Evolutionary conservation across 495 filamentous ascomycete species (phyloP).

Genomic region (Aspergillus avenaceus): DNA sequence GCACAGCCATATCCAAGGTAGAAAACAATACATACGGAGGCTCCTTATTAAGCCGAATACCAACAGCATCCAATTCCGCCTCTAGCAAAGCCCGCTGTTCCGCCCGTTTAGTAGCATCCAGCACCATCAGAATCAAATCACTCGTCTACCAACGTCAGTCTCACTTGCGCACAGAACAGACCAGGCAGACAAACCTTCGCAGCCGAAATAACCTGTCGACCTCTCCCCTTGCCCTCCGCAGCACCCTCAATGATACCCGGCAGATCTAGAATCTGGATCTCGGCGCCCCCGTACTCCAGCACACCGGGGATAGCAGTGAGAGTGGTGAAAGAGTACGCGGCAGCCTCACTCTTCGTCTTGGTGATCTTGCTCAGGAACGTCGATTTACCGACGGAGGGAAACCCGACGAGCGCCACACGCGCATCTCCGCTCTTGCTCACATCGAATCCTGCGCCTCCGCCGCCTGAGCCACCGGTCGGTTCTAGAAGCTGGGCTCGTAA

Average conservation of each 20-base stretch:
- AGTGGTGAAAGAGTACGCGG: conserved; percentile 96
- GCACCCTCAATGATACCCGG: conserved; percentile 99
- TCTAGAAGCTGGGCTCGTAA: conserved; percentile 94
- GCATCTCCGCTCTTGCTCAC: conserved; percentile 97
- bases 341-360: conserved; percentile 95
- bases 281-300: conserved; percentile 95
- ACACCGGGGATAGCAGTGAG: conserved; percentile 97
- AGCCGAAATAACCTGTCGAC: conserved; percentile 96
- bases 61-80: conserved; percentile 91
- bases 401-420: conserved; percentile 93
- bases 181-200: conserved; percentile 55
- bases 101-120: conserved; percentile 95
- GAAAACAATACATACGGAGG: conserved; percentile 62
- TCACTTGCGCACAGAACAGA: background rate
- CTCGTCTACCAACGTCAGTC: conserved; percentile 60
- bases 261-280: conserved; percentile 97
- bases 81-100: conserved; percentile 91
- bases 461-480: conserved; percentile 74
- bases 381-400: conserved; percentile 98
- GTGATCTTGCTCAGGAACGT: conserved; percentile 99
- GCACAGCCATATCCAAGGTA: background rate
- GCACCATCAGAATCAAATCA: conserved; percentile 93
- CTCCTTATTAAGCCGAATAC: conserved; percentile 88
- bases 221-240: conserved; percentile 92
- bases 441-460: conserved; percentile 83